These are phyloP conservation scores for Triticum dicoccoides DNA, from an alignment of 176 grass and related monocot species.

Conservation along the genomic window DNA sequence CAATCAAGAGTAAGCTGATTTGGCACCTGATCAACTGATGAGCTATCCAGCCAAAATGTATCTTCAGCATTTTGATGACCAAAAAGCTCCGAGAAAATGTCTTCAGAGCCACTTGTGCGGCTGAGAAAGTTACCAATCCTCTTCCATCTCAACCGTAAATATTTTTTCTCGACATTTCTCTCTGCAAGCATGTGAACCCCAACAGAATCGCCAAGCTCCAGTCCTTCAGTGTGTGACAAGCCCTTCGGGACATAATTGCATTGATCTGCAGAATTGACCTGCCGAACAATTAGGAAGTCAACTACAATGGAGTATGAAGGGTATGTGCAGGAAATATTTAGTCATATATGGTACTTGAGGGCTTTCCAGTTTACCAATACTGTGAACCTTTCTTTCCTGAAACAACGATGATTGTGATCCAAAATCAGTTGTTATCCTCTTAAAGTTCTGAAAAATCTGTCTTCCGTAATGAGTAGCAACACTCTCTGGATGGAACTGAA, in stretches of 20 bases:
- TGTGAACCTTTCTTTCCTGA: conserved; percentile 94
- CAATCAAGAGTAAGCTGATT: conserved; percentile 27
- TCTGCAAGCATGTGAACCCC: conserved; percentile 4
- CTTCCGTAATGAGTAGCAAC: conserved; percentile 85
- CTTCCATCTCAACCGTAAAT: conserved; percentile 66
- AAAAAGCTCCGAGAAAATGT: conserved; percentile 70
- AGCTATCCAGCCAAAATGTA: conserved; percentile 99
- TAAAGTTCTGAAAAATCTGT: conserved; percentile 92
- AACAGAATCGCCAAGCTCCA: conserved; percentile 26
- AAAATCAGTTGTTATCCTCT: conserved; percentile 65
- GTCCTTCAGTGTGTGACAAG: conserved; percentile 23
- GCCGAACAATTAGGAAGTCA: conserved; percentile 42
- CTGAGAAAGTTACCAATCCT: conserved; percentile 66
- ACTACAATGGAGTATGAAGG: background rate
- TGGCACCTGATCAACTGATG: conserved; percentile 81
- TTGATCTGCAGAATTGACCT: conserved; percentile 59
- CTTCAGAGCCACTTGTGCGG: conserved; percentile 43
- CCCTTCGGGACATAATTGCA: conserved; percentile 25
- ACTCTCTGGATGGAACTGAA: conserved; percentile 97
- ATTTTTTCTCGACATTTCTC: conserved; percentile 30
- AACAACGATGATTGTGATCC: conserved; percentile 39
- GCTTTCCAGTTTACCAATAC: conserved; percentile 85
- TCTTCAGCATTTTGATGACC: conserved; percentile 59
- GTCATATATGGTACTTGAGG: conserved; percentile 41
- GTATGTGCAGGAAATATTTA: background rate